Evolutionary conservation across 164 flowering plant genomes (phyloP).

Genomic region (Magnolia sinica): DNA sequence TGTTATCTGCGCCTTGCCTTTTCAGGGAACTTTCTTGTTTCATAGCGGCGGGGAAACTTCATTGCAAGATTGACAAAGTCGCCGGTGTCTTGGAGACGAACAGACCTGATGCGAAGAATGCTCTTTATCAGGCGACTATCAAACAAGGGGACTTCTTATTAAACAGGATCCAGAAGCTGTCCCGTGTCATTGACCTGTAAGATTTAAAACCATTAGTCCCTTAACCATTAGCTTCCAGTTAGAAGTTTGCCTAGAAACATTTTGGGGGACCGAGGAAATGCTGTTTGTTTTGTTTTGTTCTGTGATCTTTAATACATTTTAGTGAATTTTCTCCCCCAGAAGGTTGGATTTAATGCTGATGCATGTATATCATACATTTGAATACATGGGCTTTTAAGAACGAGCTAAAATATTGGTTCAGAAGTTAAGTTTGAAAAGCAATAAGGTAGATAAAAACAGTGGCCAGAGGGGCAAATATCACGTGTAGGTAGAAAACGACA

Average conservation of each 20-base stretch:
- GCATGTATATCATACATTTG: too few relatives aligned
- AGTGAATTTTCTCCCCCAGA: too few relatives aligned
- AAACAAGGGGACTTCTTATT: constrained; percentile 94
- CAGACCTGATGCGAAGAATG: constrained; percentile 94
- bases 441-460: too few relatives aligned
- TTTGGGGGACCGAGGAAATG: neutral
- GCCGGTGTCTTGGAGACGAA: constrained; percentile 97
- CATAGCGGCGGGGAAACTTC: constrained; percentile 95
- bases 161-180: constrained; percentile 90
- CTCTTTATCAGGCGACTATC: constrained; percentile 91
- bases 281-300: too few relatives aligned
- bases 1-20: neutral
- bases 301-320: too few relatives aligned
- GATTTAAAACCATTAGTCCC: neutral
- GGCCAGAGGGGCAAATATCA: too few relatives aligned
- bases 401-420: too few relatives aligned
- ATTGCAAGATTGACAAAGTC: constrained; percentile 96
- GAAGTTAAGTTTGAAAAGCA: too few relatives aligned
- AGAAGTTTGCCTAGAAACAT: neutral
- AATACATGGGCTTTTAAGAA: too few relatives aligned
- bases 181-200: constrained; percentile 89
- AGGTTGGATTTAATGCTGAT: too few relatives aligned
- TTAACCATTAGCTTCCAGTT: too few relatives aligned
- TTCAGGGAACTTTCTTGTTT: constrained; percentile 93
- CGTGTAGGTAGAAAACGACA: too few relatives aligned